Conservation (phyloP, 148 eudicot species). For the Oxyria digyna region DNA sequence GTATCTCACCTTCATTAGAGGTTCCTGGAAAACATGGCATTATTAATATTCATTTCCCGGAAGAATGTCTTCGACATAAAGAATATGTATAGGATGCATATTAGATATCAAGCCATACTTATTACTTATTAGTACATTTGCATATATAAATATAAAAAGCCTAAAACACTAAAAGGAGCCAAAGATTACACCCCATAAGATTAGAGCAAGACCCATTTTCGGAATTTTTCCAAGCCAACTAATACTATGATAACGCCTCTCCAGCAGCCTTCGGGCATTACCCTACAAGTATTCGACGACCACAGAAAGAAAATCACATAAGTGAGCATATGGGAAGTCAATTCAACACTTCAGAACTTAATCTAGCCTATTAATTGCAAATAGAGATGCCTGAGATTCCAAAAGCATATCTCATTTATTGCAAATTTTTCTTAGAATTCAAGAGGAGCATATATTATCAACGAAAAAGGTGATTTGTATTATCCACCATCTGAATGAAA, state of each 20-base stretch:
- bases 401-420: too few species aligned
- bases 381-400: too few species aligned
- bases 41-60: neutral
- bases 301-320: neutral
- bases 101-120: neutral
- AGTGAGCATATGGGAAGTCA: neutral
- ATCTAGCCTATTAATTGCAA: too few species aligned
- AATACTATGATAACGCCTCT: constrained; percentile 66
- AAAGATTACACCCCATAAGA: constrained; percentile 64
- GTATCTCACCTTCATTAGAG: constrained; percentile 68
- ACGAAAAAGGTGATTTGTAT: too few species aligned
- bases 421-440: too few species aligned
- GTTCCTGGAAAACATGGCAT: constrained; percentile 41
- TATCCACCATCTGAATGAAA: too few species aligned
- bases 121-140: neutral
- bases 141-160: neutral
- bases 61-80: neutral
- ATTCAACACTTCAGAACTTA: neutral
- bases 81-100: neutral
- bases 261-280: constrained; percentile 78
- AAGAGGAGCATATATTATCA: too few species aligned
- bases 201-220: constrained; percentile 79
- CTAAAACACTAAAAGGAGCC: constrained; percentile 43
- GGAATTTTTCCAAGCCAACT: constrained; percentile 66
- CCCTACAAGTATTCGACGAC: constrained; percentile 38